Conservation (phyloP, 768 basidiomycete genomes). For the Naganishia antarctica region DNA sequence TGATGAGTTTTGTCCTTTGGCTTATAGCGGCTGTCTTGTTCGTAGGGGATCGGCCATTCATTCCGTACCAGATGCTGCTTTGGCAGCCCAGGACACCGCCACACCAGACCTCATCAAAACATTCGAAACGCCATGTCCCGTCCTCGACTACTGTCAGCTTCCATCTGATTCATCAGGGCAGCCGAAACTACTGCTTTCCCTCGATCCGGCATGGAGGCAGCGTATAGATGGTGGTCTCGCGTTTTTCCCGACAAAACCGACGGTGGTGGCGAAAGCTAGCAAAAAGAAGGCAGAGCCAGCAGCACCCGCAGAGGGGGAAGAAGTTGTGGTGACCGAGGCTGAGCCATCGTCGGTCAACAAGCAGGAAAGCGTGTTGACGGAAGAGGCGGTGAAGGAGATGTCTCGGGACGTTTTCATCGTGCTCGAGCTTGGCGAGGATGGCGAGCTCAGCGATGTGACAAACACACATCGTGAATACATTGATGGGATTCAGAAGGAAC, state of each 20-base stretch:
- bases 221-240: conserved; percentile 23
- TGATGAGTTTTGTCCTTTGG: too few species aligned
- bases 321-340: not conserved
- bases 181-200: conserved; percentile 33
- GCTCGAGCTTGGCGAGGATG: not conserved
- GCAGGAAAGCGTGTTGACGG: not conserved
- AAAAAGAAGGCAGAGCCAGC: conserved; percentile 21
- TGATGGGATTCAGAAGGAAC: not conserved
- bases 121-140: conserved; percentile 34
- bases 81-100: not conserved
- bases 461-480: not conserved
- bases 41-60: conserved; percentile 37
- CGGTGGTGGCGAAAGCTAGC: conserved; percentile 16
- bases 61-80: conserved; percentile 33
- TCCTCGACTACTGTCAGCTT: conserved; percentile 37
- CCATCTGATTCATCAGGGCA: conserved; percentile 8
- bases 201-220: conserved; percentile 42
- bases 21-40: not conserved
- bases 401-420: conserved; percentile 12
- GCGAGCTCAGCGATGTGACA: conserved; percentile 5
- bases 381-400: conserved; percentile 16
- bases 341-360: not conserved
- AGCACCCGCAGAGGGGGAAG: not conserved
- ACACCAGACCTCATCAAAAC: conserved; percentile 31
- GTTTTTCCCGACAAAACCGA: conserved; percentile 21